Conservation (phyloP, 768 basidiomycete genomes). For the Amanita exitialis region DNA sequence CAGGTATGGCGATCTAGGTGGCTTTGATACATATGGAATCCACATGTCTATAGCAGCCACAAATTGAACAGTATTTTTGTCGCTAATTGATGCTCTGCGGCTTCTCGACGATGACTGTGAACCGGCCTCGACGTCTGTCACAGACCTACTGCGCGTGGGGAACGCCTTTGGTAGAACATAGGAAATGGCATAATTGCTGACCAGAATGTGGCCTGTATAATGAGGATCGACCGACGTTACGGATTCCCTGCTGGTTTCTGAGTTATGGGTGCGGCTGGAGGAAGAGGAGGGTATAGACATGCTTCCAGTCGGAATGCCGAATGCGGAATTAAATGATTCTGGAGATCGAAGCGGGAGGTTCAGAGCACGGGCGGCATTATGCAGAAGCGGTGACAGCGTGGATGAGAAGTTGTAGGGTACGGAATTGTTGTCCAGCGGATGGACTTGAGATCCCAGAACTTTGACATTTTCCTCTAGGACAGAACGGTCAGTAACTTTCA, state of each 20-base stretch:
- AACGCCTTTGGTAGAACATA: slow-evolving; percentile 69
- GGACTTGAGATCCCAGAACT: slow-evolving; percentile 61
- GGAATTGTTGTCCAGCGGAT: slow-evolving; percentile 64
- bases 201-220: slow-evolving; percentile 67
- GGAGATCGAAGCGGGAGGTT: slow-evolving; percentile 51
- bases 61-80: slow-evolving; percentile 55
- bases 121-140: slow-evolving; percentile 19
- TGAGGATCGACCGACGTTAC: slow-evolving; percentile 46
- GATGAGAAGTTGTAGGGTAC: slow-evolving; percentile 71
- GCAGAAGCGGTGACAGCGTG: slow-evolving; percentile 47
- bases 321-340: slow-evolving; percentile 51
- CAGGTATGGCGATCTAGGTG: slow-evolving; percentile 67
- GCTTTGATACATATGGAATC: slow-evolving; percentile 57
- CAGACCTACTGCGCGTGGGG: slow-evolving; percentile 19
- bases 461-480: slow-evolving; percentile 69
- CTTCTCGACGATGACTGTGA: slow-evolving; percentile 20
- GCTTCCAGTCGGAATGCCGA: slow-evolving; percentile 30
- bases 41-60: slow-evolving; percentile 76
- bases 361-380: slow-evolving; percentile 59
- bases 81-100: slow-evolving; percentile 48
- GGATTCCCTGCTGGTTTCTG: slow-evolving; percentile 23
- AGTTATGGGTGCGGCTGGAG: slow-evolving; percentile 26
- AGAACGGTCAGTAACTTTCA: neutral
- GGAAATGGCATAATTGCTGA: slow-evolving; percentile 69
- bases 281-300: slow-evolving; percentile 16